phyloP scores from a whole-genome alignment of 805 yeast genomes.

The Jamesozyma rosinii region DNA sequence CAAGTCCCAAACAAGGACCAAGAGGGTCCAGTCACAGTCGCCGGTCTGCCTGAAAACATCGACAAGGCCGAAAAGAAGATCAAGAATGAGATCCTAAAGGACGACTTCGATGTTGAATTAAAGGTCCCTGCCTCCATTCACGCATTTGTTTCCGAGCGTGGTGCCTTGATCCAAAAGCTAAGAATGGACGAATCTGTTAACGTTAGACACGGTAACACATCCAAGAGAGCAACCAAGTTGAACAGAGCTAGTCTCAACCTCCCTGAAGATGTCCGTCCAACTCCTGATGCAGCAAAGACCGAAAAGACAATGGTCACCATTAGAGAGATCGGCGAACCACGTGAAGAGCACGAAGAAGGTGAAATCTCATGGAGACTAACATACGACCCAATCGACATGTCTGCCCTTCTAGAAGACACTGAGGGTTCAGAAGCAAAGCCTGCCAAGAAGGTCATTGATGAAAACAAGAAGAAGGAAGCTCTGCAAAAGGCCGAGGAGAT shows the following conservation, averaged over 20 bases:
- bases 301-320: slow-evolving; percentile 41
- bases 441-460: slow-evolving; percentile 36
- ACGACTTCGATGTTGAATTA: slow-evolving; percentile 43
- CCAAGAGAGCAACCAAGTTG: slow-evolving; percentile 43
- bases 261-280: slow-evolving; percentile 40
- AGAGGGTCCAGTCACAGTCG: slow-evolving; percentile 44
- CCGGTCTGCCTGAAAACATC: slow-evolving; percentile 60
- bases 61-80: slow-evolving; percentile 57
- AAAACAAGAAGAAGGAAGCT: slow-evolving; percentile 40
- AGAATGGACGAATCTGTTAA: slow-evolving; percentile 45
- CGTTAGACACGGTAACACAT: slow-evolving; percentile 47
- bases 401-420: slow-evolving; percentile 32
- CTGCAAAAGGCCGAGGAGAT: slow-evolving; percentile 24
- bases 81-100: slow-evolving; percentile 45
- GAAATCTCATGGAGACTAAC: slow-evolving; percentile 60
- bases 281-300: slow-evolving; percentile 22
- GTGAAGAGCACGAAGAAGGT: slow-evolving; percentile 20
- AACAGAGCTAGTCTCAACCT: slow-evolving; percentile 36
- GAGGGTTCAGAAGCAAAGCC: slow-evolving; percentile 37
- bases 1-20: slow-evolving; percentile 55
- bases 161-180: slow-evolving; percentile 49
- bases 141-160: slow-evolving; percentile 56
- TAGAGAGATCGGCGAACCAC: slow-evolving; percentile 29
- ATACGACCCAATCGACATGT: slow-evolving; percentile 29
- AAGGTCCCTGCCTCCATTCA: slow-evolving; percentile 51